Percentiles rank a stretch among this genome's conserved stretches.
These are phyloP conservation scores for Salinomyces thailandicus DNA, from an alignment of 2,329 filamentous ascomycete species.

Conservation along the genomic window DNA sequence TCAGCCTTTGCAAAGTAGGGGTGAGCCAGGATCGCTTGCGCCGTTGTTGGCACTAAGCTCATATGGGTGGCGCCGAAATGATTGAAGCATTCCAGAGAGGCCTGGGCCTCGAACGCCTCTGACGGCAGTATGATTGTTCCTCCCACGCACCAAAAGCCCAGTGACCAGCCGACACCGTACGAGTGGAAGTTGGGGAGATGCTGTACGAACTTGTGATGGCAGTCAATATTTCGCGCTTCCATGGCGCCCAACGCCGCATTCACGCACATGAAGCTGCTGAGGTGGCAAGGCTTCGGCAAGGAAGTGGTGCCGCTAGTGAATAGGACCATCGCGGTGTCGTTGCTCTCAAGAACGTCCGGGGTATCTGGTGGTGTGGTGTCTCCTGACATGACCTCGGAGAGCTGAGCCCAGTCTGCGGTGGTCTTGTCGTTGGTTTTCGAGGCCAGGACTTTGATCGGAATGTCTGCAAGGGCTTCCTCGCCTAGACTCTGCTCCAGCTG, in stretches of 20 bases:
- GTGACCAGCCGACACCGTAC: conserved; percentile 23
- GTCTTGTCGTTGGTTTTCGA: conserved; percentile 11
- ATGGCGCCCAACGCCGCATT: conserved; percentile 28
- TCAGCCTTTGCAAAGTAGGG: conserved; percentile 20
- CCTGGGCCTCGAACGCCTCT: conserved; percentile 23
- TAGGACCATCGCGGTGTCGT: conserved; percentile 31
- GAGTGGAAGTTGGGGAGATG: conserved; percentile 25
- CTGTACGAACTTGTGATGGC: conserved; percentile 20
- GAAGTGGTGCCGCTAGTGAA: conserved; percentile 44
- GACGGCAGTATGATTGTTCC: conserved; percentile 22
- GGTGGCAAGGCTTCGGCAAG: conserved; percentile 37
- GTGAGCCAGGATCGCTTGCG: conserved; percentile 24
- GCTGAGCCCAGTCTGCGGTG: conserved; percentile 17
- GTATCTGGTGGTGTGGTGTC: conserved; percentile 24
- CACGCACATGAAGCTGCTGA: conserved; percentile 28
- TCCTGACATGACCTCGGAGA: conserved; percentile 21
- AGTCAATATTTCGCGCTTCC: conserved; percentile 20
- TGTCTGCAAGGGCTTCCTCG: conserved; percentile 15
- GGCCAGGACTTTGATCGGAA: conserved; percentile 17
- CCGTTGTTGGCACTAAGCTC: conserved; percentile 26
- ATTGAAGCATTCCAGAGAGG: conserved; percentile 25
- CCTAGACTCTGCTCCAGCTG: conserved; percentile 21
- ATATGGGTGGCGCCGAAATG: conserved; percentile 25
- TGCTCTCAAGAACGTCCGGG: conserved; percentile 18
- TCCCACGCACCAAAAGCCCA: conserved; percentile 21